phyloP scores from a whole-genome alignment of 2,329 filamentous ascomycete species.

The Aureobasidium sp. region DNA sequence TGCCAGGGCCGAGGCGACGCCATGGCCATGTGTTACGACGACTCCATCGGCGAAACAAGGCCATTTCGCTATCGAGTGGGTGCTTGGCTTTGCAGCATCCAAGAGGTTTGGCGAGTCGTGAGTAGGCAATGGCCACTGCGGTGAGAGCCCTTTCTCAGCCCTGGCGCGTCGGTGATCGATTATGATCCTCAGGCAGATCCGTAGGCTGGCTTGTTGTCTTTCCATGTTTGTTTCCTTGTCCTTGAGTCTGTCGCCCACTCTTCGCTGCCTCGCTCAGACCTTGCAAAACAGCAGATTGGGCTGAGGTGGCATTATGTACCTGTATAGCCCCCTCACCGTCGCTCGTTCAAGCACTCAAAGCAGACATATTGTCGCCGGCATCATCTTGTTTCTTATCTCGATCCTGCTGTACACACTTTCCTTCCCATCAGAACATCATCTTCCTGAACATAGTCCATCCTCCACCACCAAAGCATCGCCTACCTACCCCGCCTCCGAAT shows the following conservation, averaged over 20 bases:
- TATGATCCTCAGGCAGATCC: not conserved
- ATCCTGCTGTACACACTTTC: constrained; percentile 13
- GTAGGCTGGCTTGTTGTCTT: not conserved
- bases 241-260: not conserved
- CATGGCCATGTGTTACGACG: constrained; percentile 11
- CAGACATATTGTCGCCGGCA: not conserved
- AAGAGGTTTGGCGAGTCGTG: not conserved
- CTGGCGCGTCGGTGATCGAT: constrained; percentile 1
- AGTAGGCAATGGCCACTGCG: not conserved
- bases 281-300: not conserved
- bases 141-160: constrained; percentile 1
- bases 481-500: not conserved
- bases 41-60: constrained; percentile 5
- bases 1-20: not conserved
- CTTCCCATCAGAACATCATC: not conserved
- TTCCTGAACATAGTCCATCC: not conserved
- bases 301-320: constrained; percentile 12
- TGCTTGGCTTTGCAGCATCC: constrained; percentile 8
- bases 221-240: not conserved
- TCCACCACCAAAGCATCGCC: not conserved
- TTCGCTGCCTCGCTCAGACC: not conserved
- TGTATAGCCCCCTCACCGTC: not conserved
- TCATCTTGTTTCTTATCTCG: constrained; percentile 3
- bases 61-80: not conserved
- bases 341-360: not conserved